Conservation (phyloP, 768 basidiomycete genomes). For the Dictyophora rubrovolvata region DNA sequence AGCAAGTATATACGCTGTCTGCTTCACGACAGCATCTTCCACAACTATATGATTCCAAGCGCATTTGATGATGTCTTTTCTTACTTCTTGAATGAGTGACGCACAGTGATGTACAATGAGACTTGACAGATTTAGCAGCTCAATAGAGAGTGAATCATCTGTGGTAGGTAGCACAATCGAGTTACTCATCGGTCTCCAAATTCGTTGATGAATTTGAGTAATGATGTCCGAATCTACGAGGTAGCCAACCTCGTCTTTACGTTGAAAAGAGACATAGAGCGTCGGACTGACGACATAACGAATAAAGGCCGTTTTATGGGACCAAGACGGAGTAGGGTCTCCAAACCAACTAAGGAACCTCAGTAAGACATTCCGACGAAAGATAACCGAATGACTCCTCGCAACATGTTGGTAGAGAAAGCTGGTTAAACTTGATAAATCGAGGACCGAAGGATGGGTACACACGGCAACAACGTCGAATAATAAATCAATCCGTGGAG, state of each 20-base stretch:
- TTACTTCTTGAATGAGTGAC: slow-evolving; percentile 64
- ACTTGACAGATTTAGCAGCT: slow-evolving; percentile 82
- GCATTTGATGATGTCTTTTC: slow-evolving; percentile 89
- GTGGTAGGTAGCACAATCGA: slow-evolving; percentile 39
- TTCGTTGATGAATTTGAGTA: slow-evolving; percentile 51
- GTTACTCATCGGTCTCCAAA: slow-evolving; percentile 76
- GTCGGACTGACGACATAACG: slow-evolving; percentile 84
- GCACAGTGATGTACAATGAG: slow-evolving; percentile 80
- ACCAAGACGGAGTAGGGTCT: slow-evolving; percentile 48
- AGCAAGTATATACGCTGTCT: slow-evolving; percentile 82
- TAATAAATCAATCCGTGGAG: slow-evolving; percentile 76
- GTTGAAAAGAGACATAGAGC: slow-evolving; percentile 65
- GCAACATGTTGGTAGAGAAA: slow-evolving; percentile 87
- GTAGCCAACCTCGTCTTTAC: slow-evolving; percentile 35
- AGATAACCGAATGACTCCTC: slow-evolving; percentile 51
- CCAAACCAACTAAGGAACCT: slow-evolving; percentile 84
- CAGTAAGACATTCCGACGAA: slow-evolving; percentile 71
- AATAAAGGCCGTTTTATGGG: slow-evolving; percentile 70
- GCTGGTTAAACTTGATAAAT: slow-evolving; percentile 64
- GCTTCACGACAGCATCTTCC: slow-evolving; percentile 87
- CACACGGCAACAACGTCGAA: slow-evolving; percentile 82
- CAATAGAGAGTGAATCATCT: slow-evolving; percentile 85
- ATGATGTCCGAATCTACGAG: slow-evolving; percentile 69
- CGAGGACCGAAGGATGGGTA: slow-evolving; percentile 70
- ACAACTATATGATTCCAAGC: slow-evolving; percentile 78